A percentile compares a stretch with the other conserved stretches of the same genome.
These are phyloP conservation scores for Macaranga tanarius DNA, from an alignment of 441 rosid genomes.

Conservation along the genomic window DNA sequence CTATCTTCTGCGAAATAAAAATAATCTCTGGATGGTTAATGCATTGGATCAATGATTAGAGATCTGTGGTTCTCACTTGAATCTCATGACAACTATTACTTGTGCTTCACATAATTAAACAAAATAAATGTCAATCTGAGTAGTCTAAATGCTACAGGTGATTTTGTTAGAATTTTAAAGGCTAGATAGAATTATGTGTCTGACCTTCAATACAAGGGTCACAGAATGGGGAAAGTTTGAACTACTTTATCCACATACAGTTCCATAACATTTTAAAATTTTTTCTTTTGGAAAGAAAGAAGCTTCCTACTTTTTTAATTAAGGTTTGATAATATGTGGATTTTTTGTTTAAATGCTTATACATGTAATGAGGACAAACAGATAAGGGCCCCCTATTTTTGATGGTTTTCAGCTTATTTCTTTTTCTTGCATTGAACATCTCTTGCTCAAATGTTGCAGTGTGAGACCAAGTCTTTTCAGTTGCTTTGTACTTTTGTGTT, in stretches of 20 bases:
- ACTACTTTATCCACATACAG: background rate
- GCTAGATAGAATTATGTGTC: background rate
- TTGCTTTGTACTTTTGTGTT: background rate
- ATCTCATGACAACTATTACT: background rate
- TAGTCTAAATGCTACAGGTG: background rate
- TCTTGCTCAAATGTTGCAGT: constrained; percentile 1
- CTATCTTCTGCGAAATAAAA: background rate
- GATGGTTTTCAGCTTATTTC: background rate
- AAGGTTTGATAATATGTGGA: background rate
- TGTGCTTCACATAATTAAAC: background rate
- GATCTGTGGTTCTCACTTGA: background rate
- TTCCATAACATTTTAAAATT: background rate
- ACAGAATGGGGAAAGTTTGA: background rate
- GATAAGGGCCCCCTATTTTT: background rate
- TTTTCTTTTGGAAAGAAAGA: background rate
- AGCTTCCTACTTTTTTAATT: no score
- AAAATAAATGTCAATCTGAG: background rate
- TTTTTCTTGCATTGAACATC: background rate
- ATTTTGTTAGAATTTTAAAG: background rate
- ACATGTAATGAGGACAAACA: background rate
- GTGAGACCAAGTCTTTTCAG: background rate
- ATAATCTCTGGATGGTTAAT: background rate
- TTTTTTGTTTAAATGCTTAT: background rate
- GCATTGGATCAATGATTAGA: constrained; percentile 1
- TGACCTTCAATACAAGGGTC: background rate